Evolutionary conservation across 306 rosid genomes (phyloP), one percentile per base, ranked within the genome.

Genomic region (Comarum palustre): DNA sequence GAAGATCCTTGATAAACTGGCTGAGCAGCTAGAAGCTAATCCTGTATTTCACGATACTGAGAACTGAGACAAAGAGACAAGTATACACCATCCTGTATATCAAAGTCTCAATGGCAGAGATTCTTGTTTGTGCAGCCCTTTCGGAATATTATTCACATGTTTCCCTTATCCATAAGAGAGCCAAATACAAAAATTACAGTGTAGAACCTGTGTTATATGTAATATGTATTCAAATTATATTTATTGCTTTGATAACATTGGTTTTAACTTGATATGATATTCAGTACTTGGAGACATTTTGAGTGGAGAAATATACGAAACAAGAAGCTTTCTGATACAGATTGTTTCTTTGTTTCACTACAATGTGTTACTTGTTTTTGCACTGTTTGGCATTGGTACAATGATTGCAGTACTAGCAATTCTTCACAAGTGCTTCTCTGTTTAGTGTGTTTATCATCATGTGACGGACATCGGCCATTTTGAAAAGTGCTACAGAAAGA

Each of bases 1-100:
- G 86, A 84, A 80, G 68, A 74, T 88, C 72, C 85, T 91, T 6
- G 65, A 84, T 79, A 82, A 81, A 69, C 88, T 94, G 20, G 89
- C 91, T 1, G 88, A 88, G 85, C 96, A 85, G 85, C 97, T 94
- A 34, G 90, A 94, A 84, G 81, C 74, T 8, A 88, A 27, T 77
- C 99, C 98, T 36, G 83, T 90, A 17, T 91, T 75, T 82, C 86
- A 87, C 77, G 94, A 81, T 55, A 72, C 62, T 62, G 84, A 84
- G 66, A 67, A 38, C 31, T 80, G 82, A 84, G 74, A 29, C 22
- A 24, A 68, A 41, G 61, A 58, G 76, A 34, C 41, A 39, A 31
- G 34, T 67, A 58, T 42, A 46, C 42, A 32, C 67, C 67, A 34
- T 52, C 66, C 72, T 39, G 69, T 73, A 55, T 67, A 80, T 54